phyloP scores from a whole-genome alignment of 1,284 basidiomycete genomes.

The Bjerkandera adusta region DNA sequence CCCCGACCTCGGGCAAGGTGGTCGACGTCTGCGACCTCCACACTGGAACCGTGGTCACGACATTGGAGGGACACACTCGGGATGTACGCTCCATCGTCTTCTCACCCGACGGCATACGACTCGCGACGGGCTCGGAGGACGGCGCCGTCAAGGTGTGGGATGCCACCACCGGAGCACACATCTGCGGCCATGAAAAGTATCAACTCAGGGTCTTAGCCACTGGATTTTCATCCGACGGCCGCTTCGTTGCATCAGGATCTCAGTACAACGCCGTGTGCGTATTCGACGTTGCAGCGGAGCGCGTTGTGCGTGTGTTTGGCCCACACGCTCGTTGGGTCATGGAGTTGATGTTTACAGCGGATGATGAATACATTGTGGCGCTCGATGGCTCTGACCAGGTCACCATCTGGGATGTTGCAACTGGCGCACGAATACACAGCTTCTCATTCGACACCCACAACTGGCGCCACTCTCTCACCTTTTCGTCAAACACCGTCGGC shows the following conservation, averaged over 20 bases:
- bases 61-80: no score
- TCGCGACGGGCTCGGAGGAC: slow-evolving; percentile 26
- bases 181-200: slow-evolving; percentile 28
- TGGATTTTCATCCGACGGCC: slow-evolving; percentile 20
- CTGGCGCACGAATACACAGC: no score
- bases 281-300: slow-evolving; percentile 8
- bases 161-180: slow-evolving; percentile 21
- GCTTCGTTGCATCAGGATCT: slow-evolving; percentile 18
- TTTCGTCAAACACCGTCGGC: no score
- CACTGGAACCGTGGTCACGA: no score
- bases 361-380: slow-evolving; percentile 17
- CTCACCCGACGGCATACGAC: slow-evolving; percentile 22
- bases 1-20: no score
- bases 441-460: no score
- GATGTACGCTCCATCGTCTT: slow-evolving; percentile 18
- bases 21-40: no score
- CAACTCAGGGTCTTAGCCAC: slow-evolving; percentile 13
- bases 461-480: no score
- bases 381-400: no score
- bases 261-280: slow-evolving; percentile 14
- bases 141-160: slow-evolving; percentile 24
- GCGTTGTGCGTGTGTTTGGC: slow-evolving; percentile 11
- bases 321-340: slow-evolving; percentile 17
- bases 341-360: slow-evolving; percentile 15
- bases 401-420: no score